phyloP scores from a whole-genome alignment of 1,284 basidiomycete genomes.

The Ceratobasidium sp. region DNA sequence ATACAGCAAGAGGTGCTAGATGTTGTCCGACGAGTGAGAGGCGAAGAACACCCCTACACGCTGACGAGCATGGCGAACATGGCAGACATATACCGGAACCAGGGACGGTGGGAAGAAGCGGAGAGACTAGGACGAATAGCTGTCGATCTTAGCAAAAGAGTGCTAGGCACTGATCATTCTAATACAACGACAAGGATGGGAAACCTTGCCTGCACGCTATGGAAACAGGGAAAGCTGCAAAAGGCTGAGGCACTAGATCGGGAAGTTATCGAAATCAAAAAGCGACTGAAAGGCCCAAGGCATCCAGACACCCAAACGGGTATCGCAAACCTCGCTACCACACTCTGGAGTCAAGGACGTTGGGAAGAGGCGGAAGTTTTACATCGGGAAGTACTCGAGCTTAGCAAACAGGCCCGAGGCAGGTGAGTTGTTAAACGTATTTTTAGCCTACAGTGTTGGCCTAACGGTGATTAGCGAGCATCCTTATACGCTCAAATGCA shows the following conservation, averaged over 20 bases:
- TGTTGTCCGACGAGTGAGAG: conserved; percentile 29
- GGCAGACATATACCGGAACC: conserved; percentile 41
- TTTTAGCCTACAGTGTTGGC: too few species aligned
- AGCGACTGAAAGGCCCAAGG: not conserved
- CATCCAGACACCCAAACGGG: conserved; percentile 13
- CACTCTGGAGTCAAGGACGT: conserved; percentile 10
- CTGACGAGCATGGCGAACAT: conserved; percentile 40
- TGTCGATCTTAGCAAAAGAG: not conserved
- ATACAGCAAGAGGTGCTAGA: conserved; percentile 7
- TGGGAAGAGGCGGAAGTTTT: conserved; percentile 7
- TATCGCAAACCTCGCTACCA: conserved; percentile 14
- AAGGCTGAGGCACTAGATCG: conserved; percentile 8
- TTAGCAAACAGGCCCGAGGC: not conserved
- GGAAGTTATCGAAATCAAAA: conserved; percentile 1
- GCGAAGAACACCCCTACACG: conserved; percentile 44
- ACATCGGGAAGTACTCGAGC: conserved; percentile 13
- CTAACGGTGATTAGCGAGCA: not conserved
- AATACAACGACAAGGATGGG: conserved; percentile 16
- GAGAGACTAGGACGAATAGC: conserved; percentile 8
- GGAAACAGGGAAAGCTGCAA: conserved; percentile 19
- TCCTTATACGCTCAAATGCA: conserved; percentile 5
- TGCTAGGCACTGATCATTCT: conserved; percentile 14
- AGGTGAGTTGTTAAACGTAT: not conserved
- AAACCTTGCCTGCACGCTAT: conserved; percentile 24
- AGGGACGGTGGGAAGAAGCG: conserved; percentile 25